A percentile compares a stretch with the other conserved stretches of the same genome.
Conservation (phyloP, 805 yeast species). For the Zygosaccharomyces bisporus region DNA sequence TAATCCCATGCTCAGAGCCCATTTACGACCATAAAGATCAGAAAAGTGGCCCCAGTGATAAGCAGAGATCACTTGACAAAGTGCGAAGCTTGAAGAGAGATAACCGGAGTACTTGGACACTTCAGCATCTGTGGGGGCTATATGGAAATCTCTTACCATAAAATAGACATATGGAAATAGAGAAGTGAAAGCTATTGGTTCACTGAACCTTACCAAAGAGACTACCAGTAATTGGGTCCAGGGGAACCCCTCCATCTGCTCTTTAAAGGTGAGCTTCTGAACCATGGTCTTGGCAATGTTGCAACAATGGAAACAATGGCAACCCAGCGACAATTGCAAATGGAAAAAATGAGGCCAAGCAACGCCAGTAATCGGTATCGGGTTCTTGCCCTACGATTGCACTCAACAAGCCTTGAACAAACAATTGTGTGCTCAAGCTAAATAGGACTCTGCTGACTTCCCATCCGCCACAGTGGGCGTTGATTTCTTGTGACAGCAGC, state of each 20-base stretch:
- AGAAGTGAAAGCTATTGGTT: conserved; percentile 62
- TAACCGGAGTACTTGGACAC: conserved; percentile 61
- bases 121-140: conserved; percentile 48
- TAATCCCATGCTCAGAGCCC: conserved; percentile 49
- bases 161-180: conserved; percentile 61
- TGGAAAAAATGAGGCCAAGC: conserved; percentile 19
- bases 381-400: conserved; percentile 39
- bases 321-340: conserved; percentile 6
- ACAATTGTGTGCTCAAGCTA: conserved; percentile 21
- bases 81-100: conserved; percentile 58
- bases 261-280: conserved; percentile 37
- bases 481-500: conserved; percentile 35
- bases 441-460: conserved; percentile 34
- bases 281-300: conserved; percentile 7
- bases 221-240: conserved; percentile 44
- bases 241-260: conserved; percentile 57
- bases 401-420: conserved; percentile 35
- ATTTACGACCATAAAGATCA: conserved; percentile 55
- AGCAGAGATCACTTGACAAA: conserved; percentile 54
- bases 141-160: conserved; percentile 56
- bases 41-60: conserved; percentile 58
- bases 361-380: conserved; percentile 38
- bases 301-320: background rate
- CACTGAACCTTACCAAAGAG: conserved; percentile 50
- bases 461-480: conserved; percentile 22